Base-by-base conservation (phyloP, 331 rosid species). In the Acacia pycnantha region DNA sequence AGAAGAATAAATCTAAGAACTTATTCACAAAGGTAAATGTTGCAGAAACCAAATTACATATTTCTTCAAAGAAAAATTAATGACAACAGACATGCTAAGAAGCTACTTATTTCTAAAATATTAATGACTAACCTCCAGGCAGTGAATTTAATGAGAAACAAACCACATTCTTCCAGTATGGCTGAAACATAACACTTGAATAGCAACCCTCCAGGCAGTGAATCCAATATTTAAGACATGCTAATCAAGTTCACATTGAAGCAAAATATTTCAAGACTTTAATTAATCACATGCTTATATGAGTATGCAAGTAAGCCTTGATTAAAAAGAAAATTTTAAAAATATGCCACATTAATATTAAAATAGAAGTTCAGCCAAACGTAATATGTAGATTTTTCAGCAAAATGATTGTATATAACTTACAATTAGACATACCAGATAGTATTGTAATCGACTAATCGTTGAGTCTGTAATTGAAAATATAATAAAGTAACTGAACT, bases 321-420 rank as follows among this genome's bases (percentile, higher is more conserved):
- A 48, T 48, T 48, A 12, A 48, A 48, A 14, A 14, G 6, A 3
- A 48, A 48, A 48, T 0, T 12, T 44, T 44, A 11, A 37, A 37
- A 37, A 44, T 44, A 44, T 44, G 4, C 2, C 13, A 44, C 3
- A 11, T 2, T 48, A 48, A 48, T 14, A 47, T 47, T 2, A 47
- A 47, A 47, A 14, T 13, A 12, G 56, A 50, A 65, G 62, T 35
- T 74, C 7, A 77, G 46, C 4, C 72, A 78, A 70, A 71, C 24
- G 51, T 33, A 82, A 41, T 76, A 82, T 78, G 79, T 73, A 77
- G 78, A 88, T 68, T 46, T 73, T 44, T 51, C 14, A 40, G 69
- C 58, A 82, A 41, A 47, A 83, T 31, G 41, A 6, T 5, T 37
- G 41, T 6, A 37, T 37, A 37, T 37, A 37, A 37, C 41, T 37